Base-by-base conservation (phyloP, 1,284 basidiomycete genomes). In the Rhodotorula glutinis region DNA sequence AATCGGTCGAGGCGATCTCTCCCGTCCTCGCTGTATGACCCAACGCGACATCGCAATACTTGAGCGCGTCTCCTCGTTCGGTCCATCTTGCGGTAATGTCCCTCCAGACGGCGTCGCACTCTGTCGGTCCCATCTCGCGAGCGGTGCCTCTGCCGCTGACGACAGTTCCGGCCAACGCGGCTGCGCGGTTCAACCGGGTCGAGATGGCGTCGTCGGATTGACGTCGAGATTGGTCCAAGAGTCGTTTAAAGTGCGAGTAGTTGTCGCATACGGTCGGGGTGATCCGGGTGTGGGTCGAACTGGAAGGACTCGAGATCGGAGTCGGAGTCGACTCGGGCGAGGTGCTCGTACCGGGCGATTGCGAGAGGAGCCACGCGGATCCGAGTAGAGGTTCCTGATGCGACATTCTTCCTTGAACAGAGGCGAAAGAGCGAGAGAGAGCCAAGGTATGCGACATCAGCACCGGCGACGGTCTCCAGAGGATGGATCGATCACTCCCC, bases 51-150 rank as follows among this genome's bases (percentile, higher is more conserved):
- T 70, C 66, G 49, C 67, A 72, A 49, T 57, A 72, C 19, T 30
- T 43, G 38, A 73, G 30, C 27, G 63, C 66, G 33, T 54, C 17
- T 8, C 49, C 60, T 3, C 71, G 23, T 40, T 73, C 71, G 2
- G 5, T n/a, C 71, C 71, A 73, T 17, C 66, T 8, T 1, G 23
- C 56, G 7, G 14, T 14, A 33, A 73, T 13, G 41, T 70, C 69
- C 3, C 30, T 41, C 71, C 71, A 73, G n/a, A 73, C 69, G 14
- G 17, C 27, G 14, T 66, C 69, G 52, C 71, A 73, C 57, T 67
- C 70, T 7, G n/a, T 11, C 17, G n/a, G 23, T 16, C 56, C 62
- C 41, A 51, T 54, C 33, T 53, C 52, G 27, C 62, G 43, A 8
- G 51, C 27, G 11, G 49, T 25, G 4, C 44, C 58, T 2, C 61